Percentiles rank a stretch among this genome's conserved stretches.
phyloP scores from a whole-genome alignment of 2,329 filamentous ascomycete species.

The Talaromyces sp. region DNA sequence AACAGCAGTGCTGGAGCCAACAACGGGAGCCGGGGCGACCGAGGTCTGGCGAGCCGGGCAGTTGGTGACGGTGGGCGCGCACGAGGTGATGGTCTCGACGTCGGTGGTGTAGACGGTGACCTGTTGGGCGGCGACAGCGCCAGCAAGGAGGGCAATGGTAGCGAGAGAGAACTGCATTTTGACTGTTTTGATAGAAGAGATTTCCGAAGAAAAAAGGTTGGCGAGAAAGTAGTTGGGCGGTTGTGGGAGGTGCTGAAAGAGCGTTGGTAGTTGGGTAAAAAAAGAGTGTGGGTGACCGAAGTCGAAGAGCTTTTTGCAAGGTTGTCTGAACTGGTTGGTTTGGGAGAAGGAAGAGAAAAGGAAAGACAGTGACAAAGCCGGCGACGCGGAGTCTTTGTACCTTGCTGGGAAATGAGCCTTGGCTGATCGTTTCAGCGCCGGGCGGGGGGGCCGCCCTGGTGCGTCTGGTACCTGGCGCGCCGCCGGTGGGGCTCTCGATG shows the following conservation, averaged over 20 bases:
- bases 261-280: conserved; percentile 30
- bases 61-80: conserved; percentile 55
- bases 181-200: conserved; percentile 19
- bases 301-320: conserved; percentile 27
- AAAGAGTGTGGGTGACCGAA: conserved; percentile 41
- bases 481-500: background rate
- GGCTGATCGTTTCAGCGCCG: conserved; percentile 5
- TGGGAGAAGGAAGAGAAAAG: background rate
- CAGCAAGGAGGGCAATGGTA: conserved; percentile 35
- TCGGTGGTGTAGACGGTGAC: conserved; percentile 52
- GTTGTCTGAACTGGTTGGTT: conserved; percentile 6
- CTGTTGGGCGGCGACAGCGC: conserved; percentile 25
- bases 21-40: conserved; percentile 3
- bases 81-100: conserved; percentile 58
- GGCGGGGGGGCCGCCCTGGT: background rate
- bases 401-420: conserved; percentile 13
- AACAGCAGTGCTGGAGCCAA: conserved; percentile 3
- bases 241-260: conserved; percentile 17
- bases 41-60: conserved; percentile 38
- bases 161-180: conserved; percentile 41
- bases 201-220: conserved; percentile 18
- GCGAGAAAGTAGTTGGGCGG: conserved; percentile 15
- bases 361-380: conserved; percentile 12
- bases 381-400: conserved; percentile 29
- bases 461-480: background rate